phyloP scores from a whole-genome alignment of 2,329 filamentous ascomycete species.

The Colletotrichum acutatum region DNA sequence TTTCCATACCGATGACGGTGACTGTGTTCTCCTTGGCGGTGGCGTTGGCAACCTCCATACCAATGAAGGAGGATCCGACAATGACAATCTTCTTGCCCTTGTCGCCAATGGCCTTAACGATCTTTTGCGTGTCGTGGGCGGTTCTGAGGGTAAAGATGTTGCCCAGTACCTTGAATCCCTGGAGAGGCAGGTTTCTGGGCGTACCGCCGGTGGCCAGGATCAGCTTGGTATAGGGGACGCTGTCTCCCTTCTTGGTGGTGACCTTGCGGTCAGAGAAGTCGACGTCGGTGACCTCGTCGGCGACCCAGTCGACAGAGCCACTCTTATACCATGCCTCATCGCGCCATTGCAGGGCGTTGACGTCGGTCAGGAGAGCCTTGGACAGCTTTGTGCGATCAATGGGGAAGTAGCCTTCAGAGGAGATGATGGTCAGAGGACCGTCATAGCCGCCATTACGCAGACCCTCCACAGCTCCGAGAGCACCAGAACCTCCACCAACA shows the following conservation, averaged over 20 bases:
- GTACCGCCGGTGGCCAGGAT: slow-evolving; percentile 90
- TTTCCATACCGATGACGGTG: slow-evolving; percentile 89
- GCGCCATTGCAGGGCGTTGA: slow-evolving; percentile 81
- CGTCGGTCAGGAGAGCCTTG: slow-evolving; percentile 88
- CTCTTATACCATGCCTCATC: slow-evolving; percentile 80
- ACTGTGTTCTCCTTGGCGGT: slow-evolving; percentile 84
- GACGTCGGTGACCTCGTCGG: slow-evolving; percentile 75
- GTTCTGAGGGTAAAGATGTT: slow-evolving; percentile 90
- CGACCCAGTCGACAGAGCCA: slow-evolving; percentile 66
- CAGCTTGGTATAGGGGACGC: slow-evolving; percentile 85
- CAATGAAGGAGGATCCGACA: slow-evolving; percentile 94
- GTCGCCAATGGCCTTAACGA: slow-evolving; percentile 82
- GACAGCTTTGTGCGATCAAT: slow-evolving; percentile 96
- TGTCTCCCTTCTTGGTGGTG: slow-evolving; percentile 77
- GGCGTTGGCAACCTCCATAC: slow-evolving; percentile 95
- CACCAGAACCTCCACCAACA: slow-evolving; percentile 87
- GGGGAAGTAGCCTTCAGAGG: slow-evolving; percentile 84
- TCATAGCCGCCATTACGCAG: slow-evolving; percentile 84
- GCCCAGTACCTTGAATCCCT: slow-evolving; percentile 84
- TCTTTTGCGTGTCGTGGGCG: slow-evolving; percentile 80
- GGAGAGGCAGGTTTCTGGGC: slow-evolving; percentile 79
- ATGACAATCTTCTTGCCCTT: slow-evolving; percentile 93
- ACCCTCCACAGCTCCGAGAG: slow-evolving; percentile 83
- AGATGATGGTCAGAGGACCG: slow-evolving; percentile 84
- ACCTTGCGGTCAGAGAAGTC: slow-evolving; percentile 82